phyloP scores from a whole-genome alignment of 2,329 filamentous ascomycete genomes.

The Pseudopyricularia javanii region DNA sequence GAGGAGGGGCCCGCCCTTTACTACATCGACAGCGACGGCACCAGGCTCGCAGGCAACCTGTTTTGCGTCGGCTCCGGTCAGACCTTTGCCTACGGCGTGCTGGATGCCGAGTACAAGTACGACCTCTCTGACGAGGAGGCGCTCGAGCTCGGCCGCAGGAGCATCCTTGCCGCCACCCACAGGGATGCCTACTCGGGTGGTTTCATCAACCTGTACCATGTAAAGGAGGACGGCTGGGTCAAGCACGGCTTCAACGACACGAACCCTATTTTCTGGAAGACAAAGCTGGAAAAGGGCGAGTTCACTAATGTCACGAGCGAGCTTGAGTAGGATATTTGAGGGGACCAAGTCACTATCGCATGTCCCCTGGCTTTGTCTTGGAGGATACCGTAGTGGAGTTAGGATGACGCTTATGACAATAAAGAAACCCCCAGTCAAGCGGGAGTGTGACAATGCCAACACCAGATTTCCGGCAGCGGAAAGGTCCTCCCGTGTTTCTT shows the following conservation, averaged over 20 bases:
- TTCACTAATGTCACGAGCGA: conserved; percentile 88
- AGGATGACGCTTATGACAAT: background rate
- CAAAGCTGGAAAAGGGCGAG: conserved; percentile 95
- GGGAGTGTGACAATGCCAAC: too few relatives aligned
- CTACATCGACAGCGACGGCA: conserved; percentile 98
- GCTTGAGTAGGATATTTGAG: conserved; percentile 35
- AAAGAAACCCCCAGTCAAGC: too few relatives aligned
- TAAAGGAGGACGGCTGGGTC: conserved; percentile 98
- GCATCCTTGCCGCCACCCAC: conserved; percentile 92
- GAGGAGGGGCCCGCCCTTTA: conserved; percentile 95
- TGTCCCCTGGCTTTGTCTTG: background rate
- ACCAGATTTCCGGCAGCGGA: too few relatives aligned
- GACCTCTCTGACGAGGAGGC: conserved; percentile 80
- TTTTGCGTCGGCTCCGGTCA: conserved; percentile 98
- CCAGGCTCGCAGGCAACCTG: conserved; percentile 80
- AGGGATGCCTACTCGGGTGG: conserved; percentile 97
- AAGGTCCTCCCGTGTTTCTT: too few relatives aligned
- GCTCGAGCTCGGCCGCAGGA: conserved; percentile 78
- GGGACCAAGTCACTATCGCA: background rate
- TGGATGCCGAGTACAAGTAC: conserved; percentile 91
- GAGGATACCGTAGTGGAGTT: background rate
- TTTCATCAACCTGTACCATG: conserved; percentile 97
- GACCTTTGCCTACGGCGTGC: conserved; percentile 96
- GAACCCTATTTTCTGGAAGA: conserved; percentile 99
- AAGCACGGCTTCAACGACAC: conserved; percentile 95